phyloP scores from a whole-genome alignment of 352 stramenopile genomes.

The Phytophthora idaei region DNA sequence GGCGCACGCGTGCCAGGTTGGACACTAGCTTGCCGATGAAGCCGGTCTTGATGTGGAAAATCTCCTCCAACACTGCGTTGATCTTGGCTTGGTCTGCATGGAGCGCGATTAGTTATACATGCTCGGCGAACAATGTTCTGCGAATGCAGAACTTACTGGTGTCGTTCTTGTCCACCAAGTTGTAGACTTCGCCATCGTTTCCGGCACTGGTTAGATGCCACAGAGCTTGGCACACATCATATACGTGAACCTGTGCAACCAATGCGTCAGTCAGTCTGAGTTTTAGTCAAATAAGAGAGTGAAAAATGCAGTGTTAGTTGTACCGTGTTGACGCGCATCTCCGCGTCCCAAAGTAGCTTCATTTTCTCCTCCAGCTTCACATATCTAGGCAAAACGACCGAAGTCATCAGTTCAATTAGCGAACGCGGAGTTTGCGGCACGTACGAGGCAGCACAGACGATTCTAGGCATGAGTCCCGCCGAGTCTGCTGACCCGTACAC shows the following conservation, averaged over 20 bases:
- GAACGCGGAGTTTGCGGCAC: conserved; percentile 9
- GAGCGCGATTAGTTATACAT: conserved; percentile 1
- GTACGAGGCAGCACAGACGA: conserved; percentile 85
- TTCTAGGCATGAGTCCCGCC: conserved; percentile 83
- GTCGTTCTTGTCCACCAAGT: conserved; percentile 87
- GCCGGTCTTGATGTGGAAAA: conserved; percentile 85
- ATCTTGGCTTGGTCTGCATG: conserved; percentile 77
- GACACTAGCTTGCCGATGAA: conserved; percentile 89
- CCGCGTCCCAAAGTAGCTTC: conserved; percentile 86
- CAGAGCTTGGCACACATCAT: conserved; percentile 76
- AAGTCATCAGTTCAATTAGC: background rate
- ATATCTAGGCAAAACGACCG: conserved; percentile 47
- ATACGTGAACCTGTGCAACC: conserved; percentile 67
- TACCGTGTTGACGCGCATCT: conserved; percentile 90
- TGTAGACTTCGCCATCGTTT: conserved; percentile 71
- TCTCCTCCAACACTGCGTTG: conserved; percentile 70
- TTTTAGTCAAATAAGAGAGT: background rate
- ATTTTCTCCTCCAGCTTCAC: conserved; percentile 88
- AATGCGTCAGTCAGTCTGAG: conserved; percentile 1
- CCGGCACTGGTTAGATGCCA: conserved; percentile 75
- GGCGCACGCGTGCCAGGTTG: conserved; percentile 76
- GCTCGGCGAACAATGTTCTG: too few species aligned
- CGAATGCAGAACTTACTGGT: conserved; percentile 57
- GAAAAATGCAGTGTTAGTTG: background rate
- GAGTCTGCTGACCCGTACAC: conserved; percentile 84